Percentiles rank a stretch among this genome's conserved stretches.
phyloP scores from a whole-genome alignment of 257 asterid species.

The Marsdenia floribunda region DNA sequence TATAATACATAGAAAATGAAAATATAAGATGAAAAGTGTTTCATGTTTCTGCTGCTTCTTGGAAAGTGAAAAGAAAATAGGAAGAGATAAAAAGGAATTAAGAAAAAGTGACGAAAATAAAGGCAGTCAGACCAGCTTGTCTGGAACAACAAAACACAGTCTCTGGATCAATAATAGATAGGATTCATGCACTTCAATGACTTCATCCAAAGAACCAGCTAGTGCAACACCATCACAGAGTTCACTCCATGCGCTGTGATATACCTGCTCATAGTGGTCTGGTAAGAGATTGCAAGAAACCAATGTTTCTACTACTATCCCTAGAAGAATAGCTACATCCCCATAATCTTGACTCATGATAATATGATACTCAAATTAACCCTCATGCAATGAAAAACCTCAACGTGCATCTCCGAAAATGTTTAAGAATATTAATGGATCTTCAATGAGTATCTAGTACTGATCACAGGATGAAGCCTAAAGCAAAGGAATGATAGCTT shows the following conservation, averaged over 20 bases:
- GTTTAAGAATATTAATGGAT: background rate
- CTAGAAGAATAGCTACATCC: background rate
- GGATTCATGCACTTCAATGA: slow-evolving; percentile 87
- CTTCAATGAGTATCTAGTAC: background rate
- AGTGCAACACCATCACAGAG: slow-evolving; percentile 84
- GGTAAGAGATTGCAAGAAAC: slow-evolving; percentile 14
- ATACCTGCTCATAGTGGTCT: slow-evolving; percentile 48
- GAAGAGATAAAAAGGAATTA: background rate
- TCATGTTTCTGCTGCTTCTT: slow-evolving; percentile 3
- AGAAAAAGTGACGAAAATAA: slow-evolving; percentile 15
- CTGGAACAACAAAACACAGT: slow-evolving; percentile 94
- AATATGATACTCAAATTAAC: background rate
- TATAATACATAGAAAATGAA: slow-evolving; percentile 18
- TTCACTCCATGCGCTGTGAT: slow-evolving; percentile 97
- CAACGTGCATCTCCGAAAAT: background rate
- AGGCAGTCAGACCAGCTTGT: slow-evolving; percentile 64
- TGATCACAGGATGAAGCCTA: background rate
- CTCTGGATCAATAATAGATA: slow-evolving; percentile 81
- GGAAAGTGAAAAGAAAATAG: background rate
- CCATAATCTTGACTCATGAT: background rate
- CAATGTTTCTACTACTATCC: background rate
- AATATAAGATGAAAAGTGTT: slow-evolving; percentile 8
- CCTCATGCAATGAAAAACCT: background rate
- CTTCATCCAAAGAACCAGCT: slow-evolving; percentile 91
- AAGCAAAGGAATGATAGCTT: background rate